Evolutionary conservation across 306 rosid species (phyloP), one percentile per base, ranked within the genome.

Genomic region (Biancaea sappan): DNA sequence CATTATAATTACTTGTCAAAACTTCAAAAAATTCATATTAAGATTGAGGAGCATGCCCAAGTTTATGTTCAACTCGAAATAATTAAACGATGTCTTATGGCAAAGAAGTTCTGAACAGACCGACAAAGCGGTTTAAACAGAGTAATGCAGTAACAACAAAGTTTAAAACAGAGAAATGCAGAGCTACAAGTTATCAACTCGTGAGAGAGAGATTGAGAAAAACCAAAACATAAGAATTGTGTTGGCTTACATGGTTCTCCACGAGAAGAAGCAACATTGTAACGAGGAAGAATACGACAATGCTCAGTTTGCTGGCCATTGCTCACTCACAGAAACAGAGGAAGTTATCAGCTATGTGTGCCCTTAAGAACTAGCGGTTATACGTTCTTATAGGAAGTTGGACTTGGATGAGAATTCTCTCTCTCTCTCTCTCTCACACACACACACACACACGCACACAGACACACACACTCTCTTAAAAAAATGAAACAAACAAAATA

Each of bases 171-270:
- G 62, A 26, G 35, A 2, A 25, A n/a, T 5, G 59, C 46, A 68
- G 37, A 67, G 47, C 16, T 40, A 19, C 48, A 50, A 56, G 70
- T 58, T 24, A 31, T 37, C 13, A 48, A 12, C 9, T 56, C 31
- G 29, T 21, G 29, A 64, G 34, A 15, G 21, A 28, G 68, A 69
- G n/a, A n/a, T n/a, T n/a, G n/a, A n/a, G n/a, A n/a, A n/a, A n/a
- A n/a, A n/a, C n/a, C n/a, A n/a, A n/a, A n/a, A 18, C 22, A 71
- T 2, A 50, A 22, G 72, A 31, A n/a, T 48, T 47, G 18, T 28
- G 52, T 57, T 10, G 19, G 59, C 89, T 79, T 86, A 88, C 96
- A 61, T 82, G 79, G 71, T 60, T 84, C 18, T 88, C 85, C 21
- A 18, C 71, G 4, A 73, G 31, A 68, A 78, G 71, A 29, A 82